phyloP scores from a whole-genome alignment of 345 rosid species.

The Chamaenerion angustifolium region DNA sequence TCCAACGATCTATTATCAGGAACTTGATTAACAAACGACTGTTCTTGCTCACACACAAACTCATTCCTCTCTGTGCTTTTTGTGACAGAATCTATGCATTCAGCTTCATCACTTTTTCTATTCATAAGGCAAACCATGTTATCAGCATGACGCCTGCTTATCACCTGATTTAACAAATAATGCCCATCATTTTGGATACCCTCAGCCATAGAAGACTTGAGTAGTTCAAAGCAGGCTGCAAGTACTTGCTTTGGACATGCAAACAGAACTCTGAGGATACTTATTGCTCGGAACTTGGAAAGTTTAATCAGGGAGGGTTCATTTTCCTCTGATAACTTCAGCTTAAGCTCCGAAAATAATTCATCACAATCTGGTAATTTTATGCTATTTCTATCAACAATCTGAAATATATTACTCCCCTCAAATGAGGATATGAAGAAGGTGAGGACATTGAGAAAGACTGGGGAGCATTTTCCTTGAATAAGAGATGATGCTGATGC shows the following conservation, averaged over 20 bases:
- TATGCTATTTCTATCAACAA: slow-evolving; percentile 36
- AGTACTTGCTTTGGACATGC: slow-evolving; percentile 53
- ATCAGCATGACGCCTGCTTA: slow-evolving; percentile 27
- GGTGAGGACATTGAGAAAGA: slow-evolving; percentile 56
- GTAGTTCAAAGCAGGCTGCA: slow-evolving; percentile 64
- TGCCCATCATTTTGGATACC: slow-evolving; percentile 36
- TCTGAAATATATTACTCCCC: slow-evolving; percentile 39
- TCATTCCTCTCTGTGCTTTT: slow-evolving; percentile 17
- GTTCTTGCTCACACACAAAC: slow-evolving; percentile 14
- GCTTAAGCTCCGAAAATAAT: slow-evolving; percentile 43
- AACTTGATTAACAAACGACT: slow-evolving; percentile 17
- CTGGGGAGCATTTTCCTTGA: slow-evolving; percentile 49
- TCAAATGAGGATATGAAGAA: slow-evolving; percentile 49
- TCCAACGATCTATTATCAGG: slow-evolving; percentile 21
- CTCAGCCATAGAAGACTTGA: slow-evolving; percentile 35
- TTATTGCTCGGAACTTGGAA: slow-evolving; percentile 41
- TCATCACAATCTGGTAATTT: slow-evolving; percentile 39
- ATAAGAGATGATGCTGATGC: slow-evolving; percentile 30
- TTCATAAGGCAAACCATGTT: slow-evolving; percentile 14
- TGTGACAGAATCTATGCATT: slow-evolving; percentile 23
- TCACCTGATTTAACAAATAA: slow-evolving; percentile 49
- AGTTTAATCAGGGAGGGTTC: slow-evolving; percentile 38
- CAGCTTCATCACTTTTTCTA: slow-evolving; percentile 20
- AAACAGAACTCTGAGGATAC: slow-evolving; percentile 52
- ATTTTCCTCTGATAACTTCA: slow-evolving; percentile 42